A percentile compares a stretch with the other conserved stretches of the same genome.
phyloP scores from a whole-genome alignment of 345 rosid species.

The Lepidium sativum region DNA sequence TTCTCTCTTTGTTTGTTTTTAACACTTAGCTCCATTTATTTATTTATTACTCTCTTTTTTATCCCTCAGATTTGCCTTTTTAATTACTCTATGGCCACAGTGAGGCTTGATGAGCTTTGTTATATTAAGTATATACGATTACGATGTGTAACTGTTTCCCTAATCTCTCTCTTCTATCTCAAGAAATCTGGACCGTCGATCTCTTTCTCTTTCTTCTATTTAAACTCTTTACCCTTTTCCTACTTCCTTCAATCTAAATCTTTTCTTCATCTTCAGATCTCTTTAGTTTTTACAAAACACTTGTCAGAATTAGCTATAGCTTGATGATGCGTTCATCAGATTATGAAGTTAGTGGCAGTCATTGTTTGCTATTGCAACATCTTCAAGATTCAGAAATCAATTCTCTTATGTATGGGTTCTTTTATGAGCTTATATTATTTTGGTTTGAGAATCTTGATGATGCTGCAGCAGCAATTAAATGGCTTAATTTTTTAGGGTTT shows the following conservation, averaged over 20 bases:
- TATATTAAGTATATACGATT: constrained; percentile 25
- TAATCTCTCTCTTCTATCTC: constrained; percentile 17
- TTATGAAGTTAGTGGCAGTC: constrained; percentile 12
- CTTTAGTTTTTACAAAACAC: not conserved
- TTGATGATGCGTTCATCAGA: not conserved
- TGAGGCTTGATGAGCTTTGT: constrained; percentile 22
- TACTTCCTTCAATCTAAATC: constrained; percentile 8
- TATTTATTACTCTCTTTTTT: constrained; percentile 5
- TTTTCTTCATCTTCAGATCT: constrained; percentile 3
- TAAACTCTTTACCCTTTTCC: constrained; percentile 20
- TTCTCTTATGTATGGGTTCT: constrained; percentile 9
- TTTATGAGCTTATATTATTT: not conserved
- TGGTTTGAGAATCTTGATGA: constrained; percentile 35
- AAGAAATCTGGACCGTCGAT: constrained; percentile 25
- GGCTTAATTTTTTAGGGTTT: not conserved
- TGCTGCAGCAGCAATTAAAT: constrained; percentile 29
- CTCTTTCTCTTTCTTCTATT: constrained; percentile 23
- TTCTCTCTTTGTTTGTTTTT: not conserved
- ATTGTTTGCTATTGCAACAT: constrained; percentile 30
- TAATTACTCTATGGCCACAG: constrained; percentile 7
- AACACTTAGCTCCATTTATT: constrained; percentile 10
- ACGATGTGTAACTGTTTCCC: constrained; percentile 29
- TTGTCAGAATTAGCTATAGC: too few species aligned
- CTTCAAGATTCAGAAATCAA: constrained; percentile 31
- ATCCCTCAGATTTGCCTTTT: constrained; percentile 12